Evolutionary conservation across 495 filamentous ascomycete species (phyloP).

Genomic region (Immersiella caudata): DNA sequence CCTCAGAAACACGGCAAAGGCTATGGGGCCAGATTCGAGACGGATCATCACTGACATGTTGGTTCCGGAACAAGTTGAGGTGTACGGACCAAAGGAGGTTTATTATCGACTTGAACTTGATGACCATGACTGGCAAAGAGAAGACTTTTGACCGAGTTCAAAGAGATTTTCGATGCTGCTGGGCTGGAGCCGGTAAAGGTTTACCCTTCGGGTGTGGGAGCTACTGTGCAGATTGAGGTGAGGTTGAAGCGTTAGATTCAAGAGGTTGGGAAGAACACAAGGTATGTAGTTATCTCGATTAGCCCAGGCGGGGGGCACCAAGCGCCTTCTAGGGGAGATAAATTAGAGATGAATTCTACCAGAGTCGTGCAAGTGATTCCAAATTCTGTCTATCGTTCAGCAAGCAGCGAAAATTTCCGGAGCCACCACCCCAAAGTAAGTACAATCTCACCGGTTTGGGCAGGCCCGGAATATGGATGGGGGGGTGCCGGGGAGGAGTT

Average conservation of each 20-base stretch:
- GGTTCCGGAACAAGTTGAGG: constrained; percentile 31
- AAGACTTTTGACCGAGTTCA: constrained; percentile 34
- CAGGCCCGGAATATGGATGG: too few relatives aligned
- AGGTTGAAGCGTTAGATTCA: constrained; percentile 24
- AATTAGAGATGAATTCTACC: too few relatives aligned
- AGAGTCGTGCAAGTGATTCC: too few relatives aligned
- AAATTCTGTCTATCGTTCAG: too few relatives aligned
- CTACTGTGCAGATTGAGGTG: constrained; percentile 27
- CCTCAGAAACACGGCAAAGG: constrained; percentile 43
- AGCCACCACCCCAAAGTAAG: too few relatives aligned
- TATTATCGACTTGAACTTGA: constrained; percentile 37
- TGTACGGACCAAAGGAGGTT: constrained; percentile 22
- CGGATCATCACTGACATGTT: constrained; percentile 37
- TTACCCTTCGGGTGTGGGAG: constrained; percentile 25
- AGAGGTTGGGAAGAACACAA: not conserved
- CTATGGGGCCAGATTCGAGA: constrained; percentile 39
- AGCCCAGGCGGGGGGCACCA: too few relatives aligned
- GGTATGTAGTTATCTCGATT: not conserved
- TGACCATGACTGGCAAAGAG: constrained; percentile 39
- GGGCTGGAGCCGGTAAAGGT: constrained; percentile 38
- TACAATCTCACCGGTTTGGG: too few relatives aligned
- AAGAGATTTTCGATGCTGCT: constrained; percentile 31
- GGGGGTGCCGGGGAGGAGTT: too few relatives aligned
- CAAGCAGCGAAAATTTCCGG: too few relatives aligned
- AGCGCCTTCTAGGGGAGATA: too few relatives aligned